These are phyloP conservation scores for Diaporthe humulicola DNA, from an alignment of 2,329 filamentous ascomycete genomes.

Conservation along the genomic window DNA sequence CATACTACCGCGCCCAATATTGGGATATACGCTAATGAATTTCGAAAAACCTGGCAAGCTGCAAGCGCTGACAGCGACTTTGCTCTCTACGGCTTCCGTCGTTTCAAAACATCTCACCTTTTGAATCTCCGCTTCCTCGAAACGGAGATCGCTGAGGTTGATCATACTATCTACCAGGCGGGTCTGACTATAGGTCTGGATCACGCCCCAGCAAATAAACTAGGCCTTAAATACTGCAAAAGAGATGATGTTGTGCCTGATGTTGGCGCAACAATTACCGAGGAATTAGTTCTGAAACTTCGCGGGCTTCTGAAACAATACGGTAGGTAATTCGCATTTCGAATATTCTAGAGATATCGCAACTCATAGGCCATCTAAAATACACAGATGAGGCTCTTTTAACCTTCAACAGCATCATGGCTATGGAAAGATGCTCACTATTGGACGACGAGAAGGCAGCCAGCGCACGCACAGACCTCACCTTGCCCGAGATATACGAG, in stretches of 20 bases:
- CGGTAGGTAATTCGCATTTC: slow-evolving; percentile 30
- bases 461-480: slow-evolving; percentile 45
- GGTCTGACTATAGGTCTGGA: slow-evolving; percentile 46
- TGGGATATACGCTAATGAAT: slow-evolving; percentile 20
- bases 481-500: slow-evolving; percentile 49
- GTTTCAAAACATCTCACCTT: slow-evolving; percentile 50
- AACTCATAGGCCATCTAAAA: background rate
- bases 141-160: slow-evolving; percentile 48
- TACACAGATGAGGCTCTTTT: slow-evolving; percentile 44
- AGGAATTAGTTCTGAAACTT: slow-evolving; percentile 28
- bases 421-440: slow-evolving; percentile 45
- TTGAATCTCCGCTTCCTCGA: slow-evolving; percentile 51
- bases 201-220: slow-evolving; percentile 42
- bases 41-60: slow-evolving; percentile 47
- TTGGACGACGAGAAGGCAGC: slow-evolving; percentile 41
- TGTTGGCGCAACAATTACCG: slow-evolving; percentile 14
- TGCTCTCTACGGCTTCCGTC: slow-evolving; percentile 46
- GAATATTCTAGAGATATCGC: background rate
- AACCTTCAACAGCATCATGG: slow-evolving; percentile 45
- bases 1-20: too few species aligned
- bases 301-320: slow-evolving; percentile 42
- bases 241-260: slow-evolving; percentile 40
- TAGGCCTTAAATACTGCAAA: slow-evolving; percentile 46
- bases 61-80: slow-evolving; percentile 46
- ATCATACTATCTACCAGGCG: slow-evolving; percentile 50